Evolutionary conservation across 345 rosid species (phyloP).

Genomic region (Bruguiera parviflora): DNA sequence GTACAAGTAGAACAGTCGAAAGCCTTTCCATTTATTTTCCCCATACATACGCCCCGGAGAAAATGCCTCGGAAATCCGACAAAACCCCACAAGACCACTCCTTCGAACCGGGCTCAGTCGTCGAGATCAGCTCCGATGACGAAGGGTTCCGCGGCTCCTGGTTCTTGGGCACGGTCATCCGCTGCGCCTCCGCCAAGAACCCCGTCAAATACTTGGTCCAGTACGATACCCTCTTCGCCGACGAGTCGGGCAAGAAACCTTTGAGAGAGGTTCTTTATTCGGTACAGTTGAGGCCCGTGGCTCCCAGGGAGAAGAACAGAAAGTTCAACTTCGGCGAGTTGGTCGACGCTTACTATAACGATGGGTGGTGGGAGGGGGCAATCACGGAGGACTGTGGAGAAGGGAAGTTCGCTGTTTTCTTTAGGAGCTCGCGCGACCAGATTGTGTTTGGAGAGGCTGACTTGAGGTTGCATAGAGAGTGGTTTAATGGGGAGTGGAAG

Average conservation of each 20-base stretch:
- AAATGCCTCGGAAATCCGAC: constrained; percentile 12
- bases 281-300: constrained; percentile 43
- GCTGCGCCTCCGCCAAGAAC: constrained; percentile 28
- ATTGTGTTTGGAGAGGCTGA: constrained; percentile 40
- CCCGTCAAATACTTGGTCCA: constrained; percentile 33
- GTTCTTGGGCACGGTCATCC: constrained; percentile 51
- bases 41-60: background rate
- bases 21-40: background rate
- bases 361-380: constrained; percentile 94
- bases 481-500: constrained; percentile 61
- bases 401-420: constrained; percentile 59
- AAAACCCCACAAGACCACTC: background rate
- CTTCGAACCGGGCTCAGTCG: constrained; percentile 45
- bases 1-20: background rate
- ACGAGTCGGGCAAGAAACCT: constrained; percentile 42
- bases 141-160: constrained; percentile 71
- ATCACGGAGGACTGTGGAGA: constrained; percentile 48
- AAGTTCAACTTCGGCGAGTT: constrained; percentile 45
- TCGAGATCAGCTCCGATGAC: constrained; percentile 65
- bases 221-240: constrained; percentile 50
- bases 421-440: constrained; percentile 54
- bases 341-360: constrained; percentile 64
- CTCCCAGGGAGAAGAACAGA: constrained; percentile 52
- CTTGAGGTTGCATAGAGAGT: constrained; percentile 67
- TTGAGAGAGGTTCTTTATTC: constrained; percentile 39